Evolutionary conservation across 2,329 filamentous ascomycete species (phyloP).

Genomic region (Leptographium flavum): DNA sequence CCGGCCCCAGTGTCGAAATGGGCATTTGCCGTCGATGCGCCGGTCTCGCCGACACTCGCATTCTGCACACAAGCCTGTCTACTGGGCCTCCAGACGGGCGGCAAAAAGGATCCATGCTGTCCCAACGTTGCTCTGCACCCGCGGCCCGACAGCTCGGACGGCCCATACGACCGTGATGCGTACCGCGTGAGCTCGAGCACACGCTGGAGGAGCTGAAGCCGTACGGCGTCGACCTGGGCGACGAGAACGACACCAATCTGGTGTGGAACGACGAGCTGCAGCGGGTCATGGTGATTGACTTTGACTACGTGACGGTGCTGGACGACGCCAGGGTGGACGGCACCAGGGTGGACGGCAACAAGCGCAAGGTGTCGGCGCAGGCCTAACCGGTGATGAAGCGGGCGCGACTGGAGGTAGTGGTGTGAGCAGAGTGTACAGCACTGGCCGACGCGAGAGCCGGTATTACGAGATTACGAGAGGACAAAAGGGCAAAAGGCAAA

Average conservation of each 20-base stretch:
- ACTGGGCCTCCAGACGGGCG: not conserved
- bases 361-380: no score
- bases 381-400: no score
- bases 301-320: no score
- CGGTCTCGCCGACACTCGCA: not conserved
- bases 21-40: not conserved
- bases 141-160: not conserved
- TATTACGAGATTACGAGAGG: no score
- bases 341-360: no score
- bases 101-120: not conserved
- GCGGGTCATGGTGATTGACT: conserved; percentile 3
- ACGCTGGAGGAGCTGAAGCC: not conserved
- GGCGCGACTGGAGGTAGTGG: no score
- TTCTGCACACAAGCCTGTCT: conserved; percentile 5
- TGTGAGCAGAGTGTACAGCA: no score
- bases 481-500: no score
- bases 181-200: not conserved
- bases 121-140: conserved; percentile 2
- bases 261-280: conserved; percentile 3
- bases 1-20: not conserved
- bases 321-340: no score
- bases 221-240: not conserved
- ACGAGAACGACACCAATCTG: conserved; percentile 1
- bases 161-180: no score
- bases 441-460: no score